phyloP scores from a whole-genome alignment of 768 basidiomycete genomes.

The Filobasidium wieringae region DNA sequence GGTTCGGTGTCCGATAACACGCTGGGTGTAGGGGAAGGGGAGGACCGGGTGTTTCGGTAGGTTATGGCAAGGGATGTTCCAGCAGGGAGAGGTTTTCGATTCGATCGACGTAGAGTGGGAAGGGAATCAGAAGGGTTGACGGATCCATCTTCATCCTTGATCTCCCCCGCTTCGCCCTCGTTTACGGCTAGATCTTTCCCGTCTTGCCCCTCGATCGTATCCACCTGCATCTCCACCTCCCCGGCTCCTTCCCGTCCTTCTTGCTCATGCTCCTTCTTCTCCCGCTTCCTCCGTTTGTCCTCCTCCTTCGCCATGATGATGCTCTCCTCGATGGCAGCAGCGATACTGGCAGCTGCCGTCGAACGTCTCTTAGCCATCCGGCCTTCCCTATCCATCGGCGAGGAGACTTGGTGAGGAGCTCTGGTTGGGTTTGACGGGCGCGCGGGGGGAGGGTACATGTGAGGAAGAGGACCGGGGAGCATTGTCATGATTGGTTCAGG shows the following conservation, averaged over 20 bases:
- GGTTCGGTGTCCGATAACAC: not conserved
- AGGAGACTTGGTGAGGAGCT: not conserved
- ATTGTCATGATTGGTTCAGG: not conserved
- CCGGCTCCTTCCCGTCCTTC: not conserved
- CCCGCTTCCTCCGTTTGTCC: not conserved
- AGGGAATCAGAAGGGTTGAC: not conserved
- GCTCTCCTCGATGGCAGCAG: slow-evolving; percentile 7
- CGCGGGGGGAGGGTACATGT: not conserved
- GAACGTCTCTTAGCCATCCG: not conserved
- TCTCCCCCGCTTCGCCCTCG: not conserved
- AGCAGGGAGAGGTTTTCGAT: not conserved
- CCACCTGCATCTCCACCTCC: not conserved
- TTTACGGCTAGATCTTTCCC: not conserved
- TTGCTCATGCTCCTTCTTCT: not conserved
- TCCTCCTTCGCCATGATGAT: not conserved
- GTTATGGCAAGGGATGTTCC: slow-evolving; percentile 6
- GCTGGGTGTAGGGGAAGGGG: slow-evolving; percentile 8
- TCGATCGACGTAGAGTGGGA: slow-evolving; percentile 5
- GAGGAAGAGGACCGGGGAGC: not conserved
- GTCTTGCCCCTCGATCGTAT: not conserved
- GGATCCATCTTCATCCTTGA: not conserved
- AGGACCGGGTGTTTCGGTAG: slow-evolving; percentile 6
- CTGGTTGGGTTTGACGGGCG: not conserved
- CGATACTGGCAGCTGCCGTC: slow-evolving; percentile 2
- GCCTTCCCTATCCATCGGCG: not conserved